phyloP scores from a whole-genome alignment of 108 stramenopile species.

The Nitzschia putrida region DNA sequence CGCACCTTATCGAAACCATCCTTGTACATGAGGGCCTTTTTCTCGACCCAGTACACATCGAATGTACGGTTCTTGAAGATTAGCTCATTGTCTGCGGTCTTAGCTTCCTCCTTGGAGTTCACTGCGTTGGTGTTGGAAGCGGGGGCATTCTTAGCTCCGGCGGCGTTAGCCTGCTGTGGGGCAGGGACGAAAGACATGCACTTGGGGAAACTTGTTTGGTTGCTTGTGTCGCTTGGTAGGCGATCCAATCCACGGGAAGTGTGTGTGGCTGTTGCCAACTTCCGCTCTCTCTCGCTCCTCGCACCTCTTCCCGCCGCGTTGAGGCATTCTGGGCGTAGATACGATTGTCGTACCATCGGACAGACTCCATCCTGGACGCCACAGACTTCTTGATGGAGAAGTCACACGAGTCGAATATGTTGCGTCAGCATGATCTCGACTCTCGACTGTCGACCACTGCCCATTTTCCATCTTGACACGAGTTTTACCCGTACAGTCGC shows the following conservation, averaged over 20 bases:
- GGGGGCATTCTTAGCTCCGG: slow-evolving; percentile 41
- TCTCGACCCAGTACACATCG: slow-evolving; percentile 88
- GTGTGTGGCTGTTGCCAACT: slow-evolving; percentile 13
- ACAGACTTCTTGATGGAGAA: no score
- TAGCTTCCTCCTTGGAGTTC: slow-evolving; percentile 56
- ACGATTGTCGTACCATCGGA: not conserved
- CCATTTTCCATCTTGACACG: no score
- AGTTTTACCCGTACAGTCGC: no score
- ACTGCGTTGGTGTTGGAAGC: slow-evolving; percentile 54
- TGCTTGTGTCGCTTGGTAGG: slow-evolving; percentile 27
- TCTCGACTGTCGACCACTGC: no score
- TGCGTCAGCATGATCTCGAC: no score
- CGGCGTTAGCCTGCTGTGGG: slow-evolving; percentile 75
- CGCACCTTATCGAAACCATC: slow-evolving; percentile 87
- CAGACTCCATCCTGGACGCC: not conserved
- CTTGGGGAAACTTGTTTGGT: slow-evolving; percentile 33
- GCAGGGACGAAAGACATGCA: slow-evolving; percentile 93
- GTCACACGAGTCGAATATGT: no score
- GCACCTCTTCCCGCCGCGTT: not conserved
- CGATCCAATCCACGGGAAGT: slow-evolving; percentile 18
- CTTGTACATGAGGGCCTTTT: slow-evolving; percentile 79
- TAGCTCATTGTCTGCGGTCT: slow-evolving; percentile 55
- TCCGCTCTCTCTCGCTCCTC: not conserved
- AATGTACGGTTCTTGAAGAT: slow-evolving; percentile 87
- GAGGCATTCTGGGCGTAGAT: not conserved